Conservation (phyloP, 352 stramenopile species). For the Pythium sukuiense region DNA sequence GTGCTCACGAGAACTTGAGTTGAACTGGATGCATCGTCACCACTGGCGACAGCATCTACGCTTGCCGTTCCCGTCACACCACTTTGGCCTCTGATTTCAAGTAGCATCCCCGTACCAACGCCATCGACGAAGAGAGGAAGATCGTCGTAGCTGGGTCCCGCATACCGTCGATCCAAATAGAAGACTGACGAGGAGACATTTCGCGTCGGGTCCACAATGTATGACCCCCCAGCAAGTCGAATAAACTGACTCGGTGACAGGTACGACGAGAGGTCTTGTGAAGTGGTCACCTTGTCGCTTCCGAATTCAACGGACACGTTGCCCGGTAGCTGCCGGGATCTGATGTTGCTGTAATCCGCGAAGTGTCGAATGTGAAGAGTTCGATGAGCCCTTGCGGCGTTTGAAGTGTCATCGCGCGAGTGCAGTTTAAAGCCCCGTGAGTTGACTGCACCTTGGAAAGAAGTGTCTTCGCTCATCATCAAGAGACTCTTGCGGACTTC, state of each 20-base stretch:
- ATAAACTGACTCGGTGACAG: constrained; percentile 44
- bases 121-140: constrained; percentile 55
- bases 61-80: constrained; percentile 28
- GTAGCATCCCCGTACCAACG: constrained; percentile 43
- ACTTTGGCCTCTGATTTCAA: constrained; percentile 34
- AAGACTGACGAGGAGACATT: constrained; percentile 35
- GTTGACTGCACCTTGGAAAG: constrained; percentile 45
- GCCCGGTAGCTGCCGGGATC: constrained; percentile 32
- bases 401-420: constrained; percentile 47
- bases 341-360: constrained; percentile 39
- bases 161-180: constrained; percentile 50
- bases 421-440: constrained; percentile 47
- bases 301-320: constrained; percentile 51
- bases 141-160: constrained; percentile 46
- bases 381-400: constrained; percentile 33
- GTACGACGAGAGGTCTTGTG: constrained; percentile 38
- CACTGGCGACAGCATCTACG: constrained; percentile 39
- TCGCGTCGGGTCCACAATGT: constrained; percentile 45
- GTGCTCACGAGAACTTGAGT: constrained; percentile 47
- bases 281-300: constrained; percentile 46
- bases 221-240: constrained; percentile 46
- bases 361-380: constrained; percentile 55
- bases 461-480: constrained; percentile 44
- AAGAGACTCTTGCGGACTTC: constrained; percentile 47
- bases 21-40: constrained; percentile 17